Evolutionary conservation across 2,329 filamentous ascomycete genomes (phyloP), one percentile per base, ranked within the genome.

Genomic region (Diaporthe citriasiana): DNA sequence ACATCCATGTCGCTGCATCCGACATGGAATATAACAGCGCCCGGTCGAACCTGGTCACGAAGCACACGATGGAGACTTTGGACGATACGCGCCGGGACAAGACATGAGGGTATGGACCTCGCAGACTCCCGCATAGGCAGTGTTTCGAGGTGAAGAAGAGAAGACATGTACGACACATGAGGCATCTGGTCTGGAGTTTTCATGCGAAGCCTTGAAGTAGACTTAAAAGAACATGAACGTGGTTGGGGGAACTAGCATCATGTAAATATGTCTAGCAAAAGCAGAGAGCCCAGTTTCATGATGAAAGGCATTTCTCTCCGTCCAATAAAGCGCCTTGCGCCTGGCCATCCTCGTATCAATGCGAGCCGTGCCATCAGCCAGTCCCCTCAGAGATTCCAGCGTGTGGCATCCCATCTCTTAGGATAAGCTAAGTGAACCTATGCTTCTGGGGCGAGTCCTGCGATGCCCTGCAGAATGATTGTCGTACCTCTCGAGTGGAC

Each of bases 261-360:
- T 57, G n/a, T 35, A 70, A 27, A 70, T 57, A 70, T 27, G 56
- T 71, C 40, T 63, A 68, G 7, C 33, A 53, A 53, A 35, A 68
- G 33, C 33, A 68, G n/a, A 15, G 25, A 68, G 33, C 30, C 47
- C 47, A 30, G 22, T 3, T 51, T 22, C n/a, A 42, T 33, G 30
- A 51, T 55, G 12, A 51, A 45, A 53, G 45, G 47, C n/a, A 51
- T 19, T 42, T 45, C n/a, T 40, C 59, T 45, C 19, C 33, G 59
- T 53, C 56, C 57, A 63, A 35, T 33, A 25, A 33, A 63, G 57
- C 70, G 56, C 56, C 57, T 63, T 55, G 56, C 56, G 70, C 70
- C 47, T 45, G 9, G 22, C 30, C 56, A 53, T 42, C 42, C 42
- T 33, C 42, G 6, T 42, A 33, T 53, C 70, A 30, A 63, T 45